Percentiles rank a stretch among this genome's conserved stretches.
phyloP scores from a whole-genome alignment of 148 eudicot species.

The Cornus florida region DNA sequence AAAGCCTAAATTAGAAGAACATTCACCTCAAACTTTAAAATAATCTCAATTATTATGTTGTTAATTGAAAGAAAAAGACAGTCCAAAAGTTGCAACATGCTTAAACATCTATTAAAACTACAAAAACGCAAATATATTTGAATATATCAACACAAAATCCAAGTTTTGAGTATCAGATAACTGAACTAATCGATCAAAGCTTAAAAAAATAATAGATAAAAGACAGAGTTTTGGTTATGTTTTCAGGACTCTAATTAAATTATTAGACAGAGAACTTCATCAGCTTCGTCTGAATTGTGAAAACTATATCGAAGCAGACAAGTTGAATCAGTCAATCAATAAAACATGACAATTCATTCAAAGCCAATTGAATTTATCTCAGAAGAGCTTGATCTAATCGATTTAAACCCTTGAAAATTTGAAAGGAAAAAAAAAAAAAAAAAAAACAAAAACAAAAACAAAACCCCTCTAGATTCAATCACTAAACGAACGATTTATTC shows the following conservation, averaged over 20 bases:
- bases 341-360: background rate
- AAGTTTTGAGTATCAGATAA: background rate
- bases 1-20: background rate
- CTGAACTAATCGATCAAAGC: background rate
- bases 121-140: background rate
- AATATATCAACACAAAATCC: background rate
- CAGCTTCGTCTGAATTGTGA: background rate
- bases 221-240: background rate
- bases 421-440: background rate
- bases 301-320: background rate
- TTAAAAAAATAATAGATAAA: background rate
- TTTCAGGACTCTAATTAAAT: constrained; percentile 1
- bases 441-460: too few species aligned
- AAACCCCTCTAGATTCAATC: background rate
- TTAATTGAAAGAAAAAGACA: background rate
- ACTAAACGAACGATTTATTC: background rate
- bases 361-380: background rate
- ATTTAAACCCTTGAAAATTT: background rate
- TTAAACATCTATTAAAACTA: background rate
- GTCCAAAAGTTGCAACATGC: background rate
- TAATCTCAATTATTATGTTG: background rate
- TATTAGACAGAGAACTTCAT: background rate
- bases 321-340: background rate
- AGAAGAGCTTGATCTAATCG: background rate
- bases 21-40: background rate